These are phyloP conservation scores for Iberis pinnata DNA, from an alignment of 345 rosid genomes.

Conservation along the genomic window DNA sequence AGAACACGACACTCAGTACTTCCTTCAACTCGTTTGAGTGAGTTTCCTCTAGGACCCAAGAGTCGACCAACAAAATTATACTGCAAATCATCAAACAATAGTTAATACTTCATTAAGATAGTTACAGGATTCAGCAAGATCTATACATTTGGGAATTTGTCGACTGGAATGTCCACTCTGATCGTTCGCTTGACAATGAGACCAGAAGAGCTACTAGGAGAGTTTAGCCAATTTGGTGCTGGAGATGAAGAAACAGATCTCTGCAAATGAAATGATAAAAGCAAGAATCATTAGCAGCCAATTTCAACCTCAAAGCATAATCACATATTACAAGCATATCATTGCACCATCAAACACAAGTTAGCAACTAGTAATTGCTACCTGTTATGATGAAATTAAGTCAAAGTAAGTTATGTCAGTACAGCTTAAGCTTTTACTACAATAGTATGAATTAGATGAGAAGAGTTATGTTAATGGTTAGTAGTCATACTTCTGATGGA, in stretches of 20 bases:
- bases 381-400: constrained; percentile 42
- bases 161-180: constrained; percentile 91
- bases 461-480: constrained; percentile 98
- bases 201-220: constrained; percentile 79
- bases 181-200: constrained; percentile 79
- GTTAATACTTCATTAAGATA: too few relatives aligned
- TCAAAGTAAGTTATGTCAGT: constrained; percentile 51
- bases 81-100: constrained; percentile 39
- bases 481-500: constrained; percentile 99
- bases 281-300: constrained; percentile 30
- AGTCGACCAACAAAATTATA: constrained; percentile 99
- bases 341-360: constrained; percentile 17
- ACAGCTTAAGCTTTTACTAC: constrained; percentile 33
- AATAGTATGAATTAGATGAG: constrained; percentile 53
- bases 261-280: constrained; percentile 45
- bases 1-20: constrained; percentile 92
- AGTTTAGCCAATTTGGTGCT: constrained; percentile 68
- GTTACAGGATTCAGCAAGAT: background rate
- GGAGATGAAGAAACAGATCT: constrained; percentile 54
- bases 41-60: constrained; percentile 98
- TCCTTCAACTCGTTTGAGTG: constrained; percentile 95
- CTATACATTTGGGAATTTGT: constrained; percentile 77
- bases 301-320: constrained; percentile 1
- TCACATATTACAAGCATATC: background rate
- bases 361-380: constrained; percentile 21